Evolutionary conservation across 2,329 filamentous ascomycete genomes (phyloP).

Genomic region (Curvularia hawaiiensis): DNA sequence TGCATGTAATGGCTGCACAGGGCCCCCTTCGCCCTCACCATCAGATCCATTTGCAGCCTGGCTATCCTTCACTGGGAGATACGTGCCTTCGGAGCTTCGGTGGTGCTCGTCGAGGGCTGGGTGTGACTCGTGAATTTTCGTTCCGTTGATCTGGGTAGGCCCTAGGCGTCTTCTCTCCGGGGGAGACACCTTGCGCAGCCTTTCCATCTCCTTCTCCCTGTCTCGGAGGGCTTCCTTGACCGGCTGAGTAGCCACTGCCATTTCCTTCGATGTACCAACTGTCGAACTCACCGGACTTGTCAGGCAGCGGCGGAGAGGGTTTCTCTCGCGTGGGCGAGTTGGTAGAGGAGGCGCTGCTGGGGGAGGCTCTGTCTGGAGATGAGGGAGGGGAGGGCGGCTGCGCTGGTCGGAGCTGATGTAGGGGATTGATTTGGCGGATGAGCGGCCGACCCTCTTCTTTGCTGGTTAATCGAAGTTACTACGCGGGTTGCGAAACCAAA

Average conservation of each 20-base stretch:
- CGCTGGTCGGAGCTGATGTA: slow-evolving; percentile 37
- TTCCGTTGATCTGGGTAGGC: slow-evolving; percentile 14
- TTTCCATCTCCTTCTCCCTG: slow-evolving; percentile 32
- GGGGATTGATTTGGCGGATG: slow-evolving; percentile 38
- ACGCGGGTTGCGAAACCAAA: slow-evolving; percentile 24
- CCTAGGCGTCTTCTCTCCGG: slow-evolving; percentile 27
- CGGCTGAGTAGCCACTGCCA: slow-evolving; percentile 33
- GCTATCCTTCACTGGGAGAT: slow-evolving; percentile 30
- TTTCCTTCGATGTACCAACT: slow-evolving; percentile 40
- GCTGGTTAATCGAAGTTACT: slow-evolving; percentile 48
- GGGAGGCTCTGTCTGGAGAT: slow-evolving; percentile 33
- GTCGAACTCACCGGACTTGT: slow-evolving; percentile 45
- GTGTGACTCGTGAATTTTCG: slow-evolving; percentile 25
- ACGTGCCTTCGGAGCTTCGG: slow-evolving; percentile 42
- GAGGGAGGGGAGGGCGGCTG: slow-evolving; percentile 39
- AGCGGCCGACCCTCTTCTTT: slow-evolving; percentile 42
- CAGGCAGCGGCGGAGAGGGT: slow-evolving; percentile 44
- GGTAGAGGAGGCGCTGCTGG: slow-evolving; percentile 29
- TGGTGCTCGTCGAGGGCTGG: slow-evolving; percentile 42
- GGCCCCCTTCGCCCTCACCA: slow-evolving; percentile 5
- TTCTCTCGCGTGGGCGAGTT: slow-evolving; percentile 41
- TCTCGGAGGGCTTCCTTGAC: slow-evolving; percentile 28
- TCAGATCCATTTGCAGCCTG: slow-evolving; percentile 12
- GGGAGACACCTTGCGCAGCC: slow-evolving; percentile 31
- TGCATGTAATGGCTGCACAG: slow-evolving; percentile 15